Evolutionary conservation across 768 basidiomycete species (phyloP).

Genomic region (Suillus occidentalis): DNA sequence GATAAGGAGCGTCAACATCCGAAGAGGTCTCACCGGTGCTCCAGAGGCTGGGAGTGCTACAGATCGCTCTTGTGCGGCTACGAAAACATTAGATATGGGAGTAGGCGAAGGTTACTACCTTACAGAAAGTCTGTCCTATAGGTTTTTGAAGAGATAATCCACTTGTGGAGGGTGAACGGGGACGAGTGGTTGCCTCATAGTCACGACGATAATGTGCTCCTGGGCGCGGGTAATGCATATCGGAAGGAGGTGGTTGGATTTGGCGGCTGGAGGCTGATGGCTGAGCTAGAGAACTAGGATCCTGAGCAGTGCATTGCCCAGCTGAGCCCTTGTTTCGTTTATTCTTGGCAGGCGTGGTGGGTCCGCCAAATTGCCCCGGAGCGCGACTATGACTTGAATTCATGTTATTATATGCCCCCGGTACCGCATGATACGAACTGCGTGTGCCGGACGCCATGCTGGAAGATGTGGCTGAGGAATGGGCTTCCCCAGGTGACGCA

Average conservation of each 20-base stretch:
- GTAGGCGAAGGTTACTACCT: slow-evolving; percentile 4
- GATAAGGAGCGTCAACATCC: slow-evolving; percentile 69
- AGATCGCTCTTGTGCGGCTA: slow-evolving; percentile 13
- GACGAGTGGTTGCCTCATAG: slow-evolving; percentile 15
- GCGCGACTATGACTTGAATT: slow-evolving; percentile 5
- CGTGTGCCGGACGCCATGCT: slow-evolving; percentile 4
- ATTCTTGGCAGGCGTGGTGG: background rate
- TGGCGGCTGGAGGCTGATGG: slow-evolving; percentile 7
- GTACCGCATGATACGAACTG: background rate
- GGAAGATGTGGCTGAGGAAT: background rate
- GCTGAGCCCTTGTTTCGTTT: slow-evolving; percentile 18
- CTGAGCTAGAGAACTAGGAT: slow-evolving; percentile 2
- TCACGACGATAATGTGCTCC: slow-evolving; percentile 17
- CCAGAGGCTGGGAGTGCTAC: slow-evolving; percentile 13
- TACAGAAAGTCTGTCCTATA: slow-evolving; percentile 37
- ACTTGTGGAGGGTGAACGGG: slow-evolving; percentile 2
- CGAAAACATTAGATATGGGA: background rate
- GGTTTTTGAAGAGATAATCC: slow-evolving; percentile 9
- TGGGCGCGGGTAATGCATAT: background rate
- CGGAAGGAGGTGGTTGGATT: slow-evolving; percentile 10
- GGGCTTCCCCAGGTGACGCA: slow-evolving; percentile 2
- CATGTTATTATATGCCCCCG: background rate
- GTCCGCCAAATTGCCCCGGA: background rate
- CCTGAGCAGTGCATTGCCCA: slow-evolving; percentile 5
- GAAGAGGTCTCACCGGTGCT: slow-evolving; percentile 26